These are phyloP conservation scores for Chenopodium formosanum DNA, from an alignment of 148 eudicot species.

Conservation along the genomic window DNA sequence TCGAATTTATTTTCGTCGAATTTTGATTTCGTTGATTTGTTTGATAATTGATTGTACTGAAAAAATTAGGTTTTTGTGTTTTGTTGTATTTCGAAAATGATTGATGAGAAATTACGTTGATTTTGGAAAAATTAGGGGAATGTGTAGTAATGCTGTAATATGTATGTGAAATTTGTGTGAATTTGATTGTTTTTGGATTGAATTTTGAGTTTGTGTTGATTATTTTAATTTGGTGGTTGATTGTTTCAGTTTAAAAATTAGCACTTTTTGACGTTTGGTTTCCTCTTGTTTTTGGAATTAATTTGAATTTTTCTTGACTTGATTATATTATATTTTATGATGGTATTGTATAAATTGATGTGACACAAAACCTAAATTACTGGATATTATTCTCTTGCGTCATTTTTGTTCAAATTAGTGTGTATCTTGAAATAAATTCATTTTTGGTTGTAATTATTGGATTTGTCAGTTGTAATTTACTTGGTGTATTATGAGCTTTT, in stretches of 20 bases:
- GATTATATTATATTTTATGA: too few species aligned
- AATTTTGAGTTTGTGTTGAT: neutral
- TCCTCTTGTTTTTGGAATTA: neutral
- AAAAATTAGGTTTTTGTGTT: constrained; percentile 5
- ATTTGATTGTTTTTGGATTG: neutral
- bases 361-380: too few species aligned
- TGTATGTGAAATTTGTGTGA: neutral
- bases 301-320: neutral
- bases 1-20: neutral
- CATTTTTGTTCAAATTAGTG: too few species aligned
- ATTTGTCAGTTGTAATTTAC: neutral
- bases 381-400: too few species aligned
- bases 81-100: neutral
- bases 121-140: neutral
- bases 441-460: neutral
- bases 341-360: too few species aligned
- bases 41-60: neutral
- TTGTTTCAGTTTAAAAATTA: neutral
- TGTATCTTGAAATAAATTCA: neutral
- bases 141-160: neutral
- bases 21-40: neutral
- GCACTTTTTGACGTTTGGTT: neutral
- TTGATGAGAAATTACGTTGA: neutral
- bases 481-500: neutral
- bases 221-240: neutral